Evolutionary conservation across 1,284 basidiomycete species (phyloP), one percentile per base, ranked within the genome.

Genomic region (Ustilago loliicola): DNA sequence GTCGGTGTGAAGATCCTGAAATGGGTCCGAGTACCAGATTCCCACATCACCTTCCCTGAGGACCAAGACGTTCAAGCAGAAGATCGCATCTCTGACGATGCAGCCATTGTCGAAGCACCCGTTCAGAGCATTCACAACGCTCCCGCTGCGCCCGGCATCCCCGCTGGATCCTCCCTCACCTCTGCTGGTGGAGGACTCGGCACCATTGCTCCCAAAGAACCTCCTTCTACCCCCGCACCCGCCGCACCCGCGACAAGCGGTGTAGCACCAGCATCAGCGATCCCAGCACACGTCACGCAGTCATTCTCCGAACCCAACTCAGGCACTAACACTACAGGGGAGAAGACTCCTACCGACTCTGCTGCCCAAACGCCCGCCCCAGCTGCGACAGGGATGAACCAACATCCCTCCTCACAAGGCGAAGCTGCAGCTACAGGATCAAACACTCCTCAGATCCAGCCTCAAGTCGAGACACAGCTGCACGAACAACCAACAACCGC

Each of bases 81-180:
- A n/a, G 73, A 76, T 25, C 51, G 73, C 2, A 36, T 71, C 5
- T 42, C 51, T 2, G 61, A 71, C 25, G 73, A 76, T 23, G 61
- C 64, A 2, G 73, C 73, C 4, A 76, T 76, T 25, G 63, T 76
- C 21, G 73, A 76, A 34, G 68, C 54, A 27, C 73, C 73, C 23
- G 73, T 76, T 13, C 73, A 76, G 50, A 66, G 63, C 57, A 76
- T 76, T 36, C 73, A 76, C 50, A 76, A 76, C 17, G 73, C 73
- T 9, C 73, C 73, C 5, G 64, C 63, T 17, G 73, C 60, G 0
- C 15, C 40, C 2, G 23, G 25, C 25, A 63, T 65, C 1, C 67
- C 72, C 4, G 30, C 32, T 5, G 58, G 60, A 2, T 48, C 60
- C 4, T 66, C 57, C 7, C 57, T 61, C 6, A 51, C 69, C 11